Conservation (phyloP, 208 protist genomes). For the Trypanosoma congolense region DNA sequence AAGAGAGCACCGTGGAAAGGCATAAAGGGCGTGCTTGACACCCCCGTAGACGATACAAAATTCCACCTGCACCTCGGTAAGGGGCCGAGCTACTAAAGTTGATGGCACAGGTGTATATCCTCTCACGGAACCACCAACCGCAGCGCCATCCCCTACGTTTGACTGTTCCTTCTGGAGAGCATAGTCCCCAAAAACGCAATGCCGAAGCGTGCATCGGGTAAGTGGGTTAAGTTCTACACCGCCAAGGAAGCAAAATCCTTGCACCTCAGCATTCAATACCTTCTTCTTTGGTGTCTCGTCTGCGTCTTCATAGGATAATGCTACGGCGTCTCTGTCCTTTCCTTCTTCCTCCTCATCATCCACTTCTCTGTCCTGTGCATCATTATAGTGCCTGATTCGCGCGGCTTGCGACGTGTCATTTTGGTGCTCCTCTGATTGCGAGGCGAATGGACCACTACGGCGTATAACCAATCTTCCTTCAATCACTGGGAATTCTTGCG, state of each 20-base stretch:
- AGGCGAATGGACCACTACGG: conserved; percentile 20
- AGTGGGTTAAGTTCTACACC: conserved; percentile 55
- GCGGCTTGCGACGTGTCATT: no score
- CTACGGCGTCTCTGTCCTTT: conserved; percentile 16
- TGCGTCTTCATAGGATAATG: conserved; percentile 17
- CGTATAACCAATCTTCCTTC: conserved; percentile 17
- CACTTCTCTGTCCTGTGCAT: conserved; percentile 17
- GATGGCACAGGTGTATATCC: conserved; percentile 3
- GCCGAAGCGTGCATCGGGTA: conserved; percentile 42
- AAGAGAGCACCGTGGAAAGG: conserved; percentile 53
- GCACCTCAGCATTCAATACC: conserved; percentile 21
- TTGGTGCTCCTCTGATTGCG: no score
- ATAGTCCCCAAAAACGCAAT: conserved; percentile 57
- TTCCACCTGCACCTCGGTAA: conserved; percentile 45
- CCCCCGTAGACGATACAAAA: conserved; percentile 67
- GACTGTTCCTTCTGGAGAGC: background rate
- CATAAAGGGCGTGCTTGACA: conserved; percentile 59
- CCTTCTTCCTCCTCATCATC: conserved; percentile 24
- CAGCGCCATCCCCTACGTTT: background rate
- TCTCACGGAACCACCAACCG: background rate
- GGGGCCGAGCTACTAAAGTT: conserved; percentile 50
- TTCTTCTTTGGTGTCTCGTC: conserved; percentile 7
- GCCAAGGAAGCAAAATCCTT: conserved; percentile 55
- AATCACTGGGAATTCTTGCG: conserved; percentile 43
- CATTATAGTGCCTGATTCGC: conserved; percentile 21